phyloP scores from a whole-genome alignment of 352 stramenopile genomes.

The Phytophthora nicotianae region DNA sequence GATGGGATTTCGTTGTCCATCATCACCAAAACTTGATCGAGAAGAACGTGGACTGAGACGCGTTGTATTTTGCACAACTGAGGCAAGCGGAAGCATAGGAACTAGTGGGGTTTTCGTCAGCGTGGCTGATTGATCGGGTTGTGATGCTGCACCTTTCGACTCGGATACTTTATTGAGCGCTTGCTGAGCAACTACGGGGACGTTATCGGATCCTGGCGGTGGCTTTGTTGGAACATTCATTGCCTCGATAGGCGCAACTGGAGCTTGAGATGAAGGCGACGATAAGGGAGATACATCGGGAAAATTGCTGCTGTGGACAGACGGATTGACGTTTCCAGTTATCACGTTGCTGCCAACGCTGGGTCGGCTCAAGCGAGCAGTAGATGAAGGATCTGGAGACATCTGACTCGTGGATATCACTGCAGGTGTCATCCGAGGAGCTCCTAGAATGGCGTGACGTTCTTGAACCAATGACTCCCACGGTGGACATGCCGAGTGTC shows the following conservation, averaged over 20 bases:
- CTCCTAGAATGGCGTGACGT: slow-evolving; percentile 55
- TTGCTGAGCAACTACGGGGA: slow-evolving; percentile 2
- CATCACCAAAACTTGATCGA: slow-evolving; percentile 30
- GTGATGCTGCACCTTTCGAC: slow-evolving; percentile 4
- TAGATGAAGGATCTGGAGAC: slow-evolving; percentile 6
- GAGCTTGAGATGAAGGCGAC: slow-evolving; percentile 13
- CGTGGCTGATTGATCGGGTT: slow-evolving; percentile 2
- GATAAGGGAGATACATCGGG: slow-evolving; percentile 20
- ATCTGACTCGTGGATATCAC: slow-evolving; percentile 4
- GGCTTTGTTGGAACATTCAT: slow-evolving; percentile 15
- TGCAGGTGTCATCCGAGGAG: slow-evolving; percentile 9
- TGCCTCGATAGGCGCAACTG: slow-evolving; percentile 28
- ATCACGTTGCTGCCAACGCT: slow-evolving; percentile 6
- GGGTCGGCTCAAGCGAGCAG: slow-evolving; percentile 4
- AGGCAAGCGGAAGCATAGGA: slow-evolving; percentile 17
- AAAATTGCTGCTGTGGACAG: slow-evolving; percentile 5
- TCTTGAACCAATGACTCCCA: slow-evolving; percentile 82
- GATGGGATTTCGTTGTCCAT: slow-evolving; percentile 7
- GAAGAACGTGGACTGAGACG: slow-evolving; percentile 20
- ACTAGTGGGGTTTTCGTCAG: slow-evolving; percentile 17
- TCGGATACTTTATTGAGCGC: slow-evolving; percentile 4
- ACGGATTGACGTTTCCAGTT: slow-evolving; percentile 1
- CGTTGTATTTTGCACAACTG: slow-evolving; percentile 16
- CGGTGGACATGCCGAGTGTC: slow-evolving; percentile 68
- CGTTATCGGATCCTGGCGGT: slow-evolving; percentile 7